These are phyloP conservation scores for Strobilomyces confusus DNA, from an alignment of 768 basidiomycete species.

Conservation along the genomic window DNA sequence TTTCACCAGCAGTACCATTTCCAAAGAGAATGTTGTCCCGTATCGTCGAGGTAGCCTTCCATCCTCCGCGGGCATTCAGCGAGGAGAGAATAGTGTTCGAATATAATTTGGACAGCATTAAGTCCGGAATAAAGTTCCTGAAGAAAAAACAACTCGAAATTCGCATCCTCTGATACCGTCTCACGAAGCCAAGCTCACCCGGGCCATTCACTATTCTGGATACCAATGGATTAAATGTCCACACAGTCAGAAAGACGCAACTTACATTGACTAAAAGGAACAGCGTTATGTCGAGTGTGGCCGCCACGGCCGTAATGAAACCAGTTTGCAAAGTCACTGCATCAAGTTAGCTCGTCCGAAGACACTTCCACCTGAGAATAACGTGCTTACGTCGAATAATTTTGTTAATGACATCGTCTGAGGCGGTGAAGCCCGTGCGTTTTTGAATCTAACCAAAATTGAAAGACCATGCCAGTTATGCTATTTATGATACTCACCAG, in stretches of 20 bases:
- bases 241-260: not conserved
- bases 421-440: constrained; percentile 38
- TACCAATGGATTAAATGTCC: not conserved
- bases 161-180: not conserved
- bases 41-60: constrained; percentile 5
- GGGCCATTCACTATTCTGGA: constrained; percentile 3
- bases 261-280: constrained; percentile 11
- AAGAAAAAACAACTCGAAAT: not conserved
- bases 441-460: constrained; percentile 22
- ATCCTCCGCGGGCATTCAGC: constrained; percentile 22
- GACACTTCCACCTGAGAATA: not conserved
- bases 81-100: constrained; percentile 23
- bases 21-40: constrained; percentile 12
- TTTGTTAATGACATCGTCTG: constrained; percentile 38
- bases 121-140: constrained; percentile 23
- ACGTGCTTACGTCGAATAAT: constrained; percentile 36
- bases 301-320: constrained; percentile 7
- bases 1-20: not conserved
- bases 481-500: constrained; percentile 28
- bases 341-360: not conserved
- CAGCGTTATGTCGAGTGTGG: constrained; percentile 17
- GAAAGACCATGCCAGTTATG: not conserved
- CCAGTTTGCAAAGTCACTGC: constrained; percentile 32
- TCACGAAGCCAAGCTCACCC: not conserved
- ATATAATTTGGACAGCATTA: constrained; percentile 27